phyloP scores from a whole-genome alignment of 495 filamentous ascomycete genomes.

The Penicillium riverlandense region DNA sequence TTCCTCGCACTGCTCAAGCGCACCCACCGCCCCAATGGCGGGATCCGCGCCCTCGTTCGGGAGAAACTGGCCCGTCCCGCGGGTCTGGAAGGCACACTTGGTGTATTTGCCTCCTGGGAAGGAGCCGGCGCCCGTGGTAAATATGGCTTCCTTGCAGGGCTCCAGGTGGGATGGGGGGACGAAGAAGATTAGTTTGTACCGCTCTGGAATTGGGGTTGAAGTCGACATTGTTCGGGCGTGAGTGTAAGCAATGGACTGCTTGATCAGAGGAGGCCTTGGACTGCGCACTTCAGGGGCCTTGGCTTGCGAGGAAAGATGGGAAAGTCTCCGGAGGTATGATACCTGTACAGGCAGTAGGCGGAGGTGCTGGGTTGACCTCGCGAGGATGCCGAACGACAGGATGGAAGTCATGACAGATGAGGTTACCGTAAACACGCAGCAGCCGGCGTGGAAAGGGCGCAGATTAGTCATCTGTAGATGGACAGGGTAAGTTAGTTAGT shows the following conservation, averaged over 20 bases:
- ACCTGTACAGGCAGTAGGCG: no score
- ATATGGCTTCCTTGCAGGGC: slow-evolving; percentile 39
- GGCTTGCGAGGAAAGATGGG: no score
- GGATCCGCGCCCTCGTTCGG: slow-evolving; percentile 32
- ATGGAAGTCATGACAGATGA: no score
- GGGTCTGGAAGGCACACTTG: slow-evolving; percentile 33
- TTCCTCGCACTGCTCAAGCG: slow-evolving; percentile 43
- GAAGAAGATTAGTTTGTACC: slow-evolving; percentile 46
- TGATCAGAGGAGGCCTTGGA: no score
- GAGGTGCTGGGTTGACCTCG: no score
- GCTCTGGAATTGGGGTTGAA: slow-evolving; percentile 13
- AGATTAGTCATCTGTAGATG: background rate
- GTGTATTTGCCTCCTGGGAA: slow-evolving; percentile 38
- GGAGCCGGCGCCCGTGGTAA: slow-evolving; percentile 35
- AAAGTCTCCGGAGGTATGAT: no score
- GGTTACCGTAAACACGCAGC: no score
- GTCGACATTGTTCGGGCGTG: slow-evolving; percentile 7
- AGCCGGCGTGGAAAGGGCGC: no score
- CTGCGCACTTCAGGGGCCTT: no score
- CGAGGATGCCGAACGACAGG: no score
- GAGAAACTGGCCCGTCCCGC: slow-evolving; percentile 34
- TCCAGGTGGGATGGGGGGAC: slow-evolving; percentile 34
- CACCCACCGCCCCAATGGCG: slow-evolving; percentile 30
- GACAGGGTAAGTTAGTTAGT: no score
- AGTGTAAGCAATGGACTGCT: background rate